Percentiles rank a stretch among this genome's conserved stretches.
Conservation (phyloP, 2,329 filamentous ascomycete genomes). For the Trichoderma simmonsii region DNA sequence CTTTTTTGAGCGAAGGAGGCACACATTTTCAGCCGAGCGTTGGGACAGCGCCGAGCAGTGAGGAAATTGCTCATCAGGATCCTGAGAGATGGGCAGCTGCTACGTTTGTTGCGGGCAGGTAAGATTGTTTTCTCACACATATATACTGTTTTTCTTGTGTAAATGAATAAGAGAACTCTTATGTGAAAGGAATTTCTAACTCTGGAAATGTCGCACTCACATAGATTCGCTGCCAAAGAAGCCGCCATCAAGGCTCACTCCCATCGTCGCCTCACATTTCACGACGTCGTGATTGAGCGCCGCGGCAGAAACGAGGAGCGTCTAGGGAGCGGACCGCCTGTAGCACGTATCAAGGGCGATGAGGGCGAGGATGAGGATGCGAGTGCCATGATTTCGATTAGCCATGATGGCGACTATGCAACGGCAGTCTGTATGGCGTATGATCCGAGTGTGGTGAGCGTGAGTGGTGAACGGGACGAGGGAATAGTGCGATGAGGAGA, state of each 20-base stretch:
- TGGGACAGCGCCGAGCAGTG: neutral
- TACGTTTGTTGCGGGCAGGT: constrained; percentile 38
- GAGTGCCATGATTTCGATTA: constrained; percentile 72
- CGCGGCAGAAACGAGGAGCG: constrained; percentile 25
- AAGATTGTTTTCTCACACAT: neutral
- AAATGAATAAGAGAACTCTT: neutral
- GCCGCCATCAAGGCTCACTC: constrained; percentile 70
- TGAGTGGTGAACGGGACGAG: neutral
- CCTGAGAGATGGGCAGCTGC: constrained; percentile 35
- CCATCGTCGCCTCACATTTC: constrained; percentile 56
- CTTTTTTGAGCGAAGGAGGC: neutral
- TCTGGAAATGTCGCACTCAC: neutral
- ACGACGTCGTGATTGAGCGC: constrained; percentile 53
- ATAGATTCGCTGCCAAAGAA: constrained; percentile 70
- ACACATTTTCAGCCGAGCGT: neutral
- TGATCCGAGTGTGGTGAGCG: constrained; percentile 18
- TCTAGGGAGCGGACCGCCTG: constrained; percentile 41
- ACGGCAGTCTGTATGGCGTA: constrained; percentile 63
- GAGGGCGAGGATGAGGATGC: constrained; percentile 38
- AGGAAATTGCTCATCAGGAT: constrained; percentile 16
- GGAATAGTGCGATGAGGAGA: neutral
- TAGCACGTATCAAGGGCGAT: constrained; percentile 41
- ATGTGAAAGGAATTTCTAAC: neutral
- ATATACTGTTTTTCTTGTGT: neutral
- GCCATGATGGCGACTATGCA: constrained; percentile 82